Evolutionary conservation across 2,329 filamentous ascomycete genomes (phyloP).

Genomic region (Paecilomyces sp.): DNA sequence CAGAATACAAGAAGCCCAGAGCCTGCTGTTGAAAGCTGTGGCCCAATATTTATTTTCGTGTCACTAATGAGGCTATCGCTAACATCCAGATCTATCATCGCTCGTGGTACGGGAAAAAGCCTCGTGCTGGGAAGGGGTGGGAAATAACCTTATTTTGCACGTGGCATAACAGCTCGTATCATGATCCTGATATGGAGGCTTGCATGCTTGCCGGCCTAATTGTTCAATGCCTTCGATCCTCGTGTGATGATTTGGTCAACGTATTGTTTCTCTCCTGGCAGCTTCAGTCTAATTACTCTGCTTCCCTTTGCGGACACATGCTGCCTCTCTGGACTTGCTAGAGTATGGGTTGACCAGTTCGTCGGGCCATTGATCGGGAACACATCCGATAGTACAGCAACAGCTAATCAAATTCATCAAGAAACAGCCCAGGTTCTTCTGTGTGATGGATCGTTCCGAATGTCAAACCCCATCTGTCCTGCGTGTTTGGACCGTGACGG

Average conservation of each 20-base stretch:
- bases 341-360: neutral
- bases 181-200: neutral
- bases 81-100: no score
- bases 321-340: neutral
- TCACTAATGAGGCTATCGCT: no score
- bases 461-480: neutral
- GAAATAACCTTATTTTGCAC: neutral
- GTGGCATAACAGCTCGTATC: neutral
- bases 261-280: neutral
- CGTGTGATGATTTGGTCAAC: no score
- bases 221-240: neutral
- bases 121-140: neutral
- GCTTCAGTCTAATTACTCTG: neutral
- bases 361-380: neutral
- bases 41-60: no score
- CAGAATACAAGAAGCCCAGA: neutral
- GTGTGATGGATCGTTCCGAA: neutral
- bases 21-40: neutral
- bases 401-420: neutral
- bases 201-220: neutral
- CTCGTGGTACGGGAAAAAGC: no score
- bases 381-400: neutral
- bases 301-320: neutral
- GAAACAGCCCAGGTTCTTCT: neutral
- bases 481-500: neutral